A percentile compares a stretch with the other conserved stretches of the same genome.
Conservation (phyloP, 2,329 filamentous ascomycete genomes). For the Myriosclerotinia duriaeana region DNA sequence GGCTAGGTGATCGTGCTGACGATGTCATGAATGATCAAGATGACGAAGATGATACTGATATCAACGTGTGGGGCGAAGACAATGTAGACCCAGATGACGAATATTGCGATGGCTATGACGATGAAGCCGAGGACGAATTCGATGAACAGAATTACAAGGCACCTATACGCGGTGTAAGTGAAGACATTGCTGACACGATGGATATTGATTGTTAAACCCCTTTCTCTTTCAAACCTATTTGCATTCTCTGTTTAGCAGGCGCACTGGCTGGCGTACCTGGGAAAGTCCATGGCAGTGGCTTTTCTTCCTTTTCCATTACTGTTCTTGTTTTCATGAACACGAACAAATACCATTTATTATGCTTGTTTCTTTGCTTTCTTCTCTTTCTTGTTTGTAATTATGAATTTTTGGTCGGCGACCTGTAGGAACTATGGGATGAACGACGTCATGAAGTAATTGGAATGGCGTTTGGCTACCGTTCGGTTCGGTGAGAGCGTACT, state of each 20-base stretch:
- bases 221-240: slow-evolving; percentile 11
- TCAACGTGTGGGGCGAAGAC: slow-evolving; percentile 43
- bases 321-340: not conserved
- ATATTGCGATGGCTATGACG: slow-evolving; percentile 43
- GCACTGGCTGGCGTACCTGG: slow-evolving; percentile 19
- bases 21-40: slow-evolving; percentile 46
- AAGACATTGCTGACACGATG: slow-evolving; percentile 63
- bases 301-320: slow-evolving; percentile 1
- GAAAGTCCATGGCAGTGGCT: slow-evolving; percentile 26
- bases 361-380: slow-evolving; percentile 6
- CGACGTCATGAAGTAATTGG: slow-evolving; percentile 18
- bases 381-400: slow-evolving; percentile 26
- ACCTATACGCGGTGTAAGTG: slow-evolving; percentile 57
- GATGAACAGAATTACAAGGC: slow-evolving; percentile 46
- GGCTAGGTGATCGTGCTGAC: slow-evolving; percentile 69
- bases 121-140: slow-evolving; percentile 40
- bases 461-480: slow-evolving; percentile 23
- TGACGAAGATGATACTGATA: slow-evolving; percentile 44
- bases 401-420: slow-evolving; percentile 9
- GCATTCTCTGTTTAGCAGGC: not conserved
- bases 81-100: slow-evolving; percentile 48
- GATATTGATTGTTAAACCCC: slow-evolving; percentile 50
- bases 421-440: slow-evolving; percentile 26
- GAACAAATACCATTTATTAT: slow-evolving; percentile 15
- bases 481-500: slow-evolving; percentile 25